These are phyloP conservation scores for Fraxinus excelsior DNA, from an alignment of 257 asterid species.

Conservation along the genomic window DNA sequence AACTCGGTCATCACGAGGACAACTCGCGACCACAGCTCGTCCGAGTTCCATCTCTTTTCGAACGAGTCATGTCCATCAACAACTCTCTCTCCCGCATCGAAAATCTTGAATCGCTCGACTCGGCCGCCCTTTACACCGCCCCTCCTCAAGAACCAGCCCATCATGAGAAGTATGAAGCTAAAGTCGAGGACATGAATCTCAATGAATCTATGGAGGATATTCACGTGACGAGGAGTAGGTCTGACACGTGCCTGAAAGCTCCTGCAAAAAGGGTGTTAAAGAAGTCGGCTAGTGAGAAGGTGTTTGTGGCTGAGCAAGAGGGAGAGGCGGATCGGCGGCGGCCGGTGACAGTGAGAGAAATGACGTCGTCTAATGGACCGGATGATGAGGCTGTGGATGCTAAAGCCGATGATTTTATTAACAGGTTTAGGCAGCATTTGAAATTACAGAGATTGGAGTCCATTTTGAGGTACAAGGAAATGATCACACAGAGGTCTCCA, in stretches of 20 bases:
- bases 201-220: not conserved
- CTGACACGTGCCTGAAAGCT: slow-evolving; percentile 24
- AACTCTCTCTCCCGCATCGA: not conserved
- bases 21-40: slow-evolving; percentile 16
- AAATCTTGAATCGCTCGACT: too few relatives aligned
- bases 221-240: slow-evolving; percentile 33
- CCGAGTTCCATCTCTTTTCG: slow-evolving; percentile 34
- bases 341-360: slow-evolving; percentile 31
- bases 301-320: slow-evolving; percentile 8
- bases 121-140: slow-evolving; percentile 7
- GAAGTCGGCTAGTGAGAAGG: slow-evolving; percentile 49
- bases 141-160: slow-evolving; percentile 9
- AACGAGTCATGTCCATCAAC: slow-evolving; percentile 42
- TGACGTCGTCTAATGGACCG: slow-evolving; percentile 14
- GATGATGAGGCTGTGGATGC: slow-evolving; percentile 56
- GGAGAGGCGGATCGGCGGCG: slow-evolving; percentile 33
- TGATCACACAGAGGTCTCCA: slow-evolving; percentile 13
- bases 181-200: slow-evolving; percentile 3
- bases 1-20: not conserved
- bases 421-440: slow-evolving; percentile 63
- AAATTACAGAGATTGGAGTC: slow-evolving; percentile 69
- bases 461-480: slow-evolving; percentile 47
- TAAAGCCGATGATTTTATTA: slow-evolving; percentile 69
- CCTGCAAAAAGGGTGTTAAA: slow-evolving; percentile 21
- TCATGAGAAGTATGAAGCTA: not conserved